Percentiles rank a stretch among this genome's conserved stretches.
Conservation (phyloP, 2,329 filamentous ascomycete genomes). For the Fusarium sublunatum region DNA sequence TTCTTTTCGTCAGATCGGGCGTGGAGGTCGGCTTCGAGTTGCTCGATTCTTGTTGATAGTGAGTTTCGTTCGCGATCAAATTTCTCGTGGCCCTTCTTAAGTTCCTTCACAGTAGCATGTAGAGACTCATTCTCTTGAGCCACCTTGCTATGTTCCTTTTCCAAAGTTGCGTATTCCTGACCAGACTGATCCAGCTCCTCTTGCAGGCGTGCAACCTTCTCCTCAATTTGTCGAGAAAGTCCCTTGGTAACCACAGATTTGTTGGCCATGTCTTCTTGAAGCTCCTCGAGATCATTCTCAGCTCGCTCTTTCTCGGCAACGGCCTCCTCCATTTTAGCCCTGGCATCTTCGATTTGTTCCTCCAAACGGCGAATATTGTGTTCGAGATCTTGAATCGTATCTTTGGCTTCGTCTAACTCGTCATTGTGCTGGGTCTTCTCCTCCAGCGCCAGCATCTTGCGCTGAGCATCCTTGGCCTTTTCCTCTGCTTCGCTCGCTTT, state of each 20-base stretch:
- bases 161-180: conserved; percentile 62
- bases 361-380: conserved; percentile 64
- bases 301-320: conserved; percentile 66
- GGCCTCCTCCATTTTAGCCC: conserved; percentile 65
- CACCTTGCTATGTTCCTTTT: conserved; percentile 61
- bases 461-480: conserved; percentile 66
- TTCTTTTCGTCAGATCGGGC: conserved; percentile 73
- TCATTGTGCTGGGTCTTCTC: conserved; percentile 63
- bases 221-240: conserved; percentile 78
- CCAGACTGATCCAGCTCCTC: conserved; percentile 69
- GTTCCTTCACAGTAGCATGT: conserved; percentile 57
- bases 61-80: conserved; percentile 48
- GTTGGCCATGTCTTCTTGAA: conserved; percentile 82
- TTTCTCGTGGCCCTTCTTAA: conserved; percentile 50
- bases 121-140: conserved; percentile 60
- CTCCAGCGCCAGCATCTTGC: conserved; percentile 65
- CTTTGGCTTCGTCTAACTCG: conserved; percentile 66
- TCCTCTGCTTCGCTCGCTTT: conserved; percentile 66
- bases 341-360: conserved; percentile 65
- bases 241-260: conserved; percentile 82
- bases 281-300: conserved; percentile 69
- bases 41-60: conserved; percentile 63
- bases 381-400: conserved; percentile 70
- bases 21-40: conserved; percentile 69
- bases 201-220: conserved; percentile 74